phyloP scores from a whole-genome alignment of 139 green algal species.

The Chlamydomonas sp. region DNA sequence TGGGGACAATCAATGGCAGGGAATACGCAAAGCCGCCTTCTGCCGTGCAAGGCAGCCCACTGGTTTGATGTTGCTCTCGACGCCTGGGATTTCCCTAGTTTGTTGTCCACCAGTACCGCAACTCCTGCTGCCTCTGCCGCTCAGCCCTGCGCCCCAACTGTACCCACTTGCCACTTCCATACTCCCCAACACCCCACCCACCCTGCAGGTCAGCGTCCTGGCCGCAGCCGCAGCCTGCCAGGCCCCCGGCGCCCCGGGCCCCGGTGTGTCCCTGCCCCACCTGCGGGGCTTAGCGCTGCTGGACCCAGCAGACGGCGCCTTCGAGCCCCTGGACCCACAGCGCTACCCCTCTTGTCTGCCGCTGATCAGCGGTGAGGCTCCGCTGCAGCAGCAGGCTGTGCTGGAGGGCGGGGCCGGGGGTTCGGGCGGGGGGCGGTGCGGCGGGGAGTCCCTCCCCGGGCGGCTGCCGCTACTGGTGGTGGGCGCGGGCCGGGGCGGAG shows the following conservation, averaged over 20 bases:
- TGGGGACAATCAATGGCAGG: background rate
- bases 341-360: conserved; percentile 11
- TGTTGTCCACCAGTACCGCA: no score
- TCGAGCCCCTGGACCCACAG: conserved; percentile 9
- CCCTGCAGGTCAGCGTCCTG: conserved; percentile 14
- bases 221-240: background rate
- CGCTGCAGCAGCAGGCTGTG: background rate
- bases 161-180: background rate
- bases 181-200: background rate
- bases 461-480: background rate
- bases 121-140: background rate
- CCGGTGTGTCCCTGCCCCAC: background rate
- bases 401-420: background rate
- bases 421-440: background rate
- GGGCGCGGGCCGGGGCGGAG: conserved; percentile 8
- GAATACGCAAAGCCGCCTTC: background rate
- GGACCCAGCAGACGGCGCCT: conserved; percentile 25
- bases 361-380: no score
- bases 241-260: background rate
- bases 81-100: no score
- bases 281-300: background rate
- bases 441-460: background rate
- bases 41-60: background rate
- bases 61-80: background rate
- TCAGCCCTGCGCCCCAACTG: background rate